Conservation (phyloP, 192 early-diverging fungal species). For the Geosiphon pyriformis region DNA sequence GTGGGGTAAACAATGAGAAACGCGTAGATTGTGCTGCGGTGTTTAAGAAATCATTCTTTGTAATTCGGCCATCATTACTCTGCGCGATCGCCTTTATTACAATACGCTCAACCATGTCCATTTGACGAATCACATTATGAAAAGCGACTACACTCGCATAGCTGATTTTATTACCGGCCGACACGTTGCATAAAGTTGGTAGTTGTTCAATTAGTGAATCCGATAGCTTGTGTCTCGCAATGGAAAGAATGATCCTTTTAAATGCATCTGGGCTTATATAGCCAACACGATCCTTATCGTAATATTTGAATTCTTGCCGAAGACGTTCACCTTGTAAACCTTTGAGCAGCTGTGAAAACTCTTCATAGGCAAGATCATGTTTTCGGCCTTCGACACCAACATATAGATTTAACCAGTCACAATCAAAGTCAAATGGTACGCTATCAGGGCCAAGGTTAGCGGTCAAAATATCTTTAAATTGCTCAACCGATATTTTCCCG, state of each 20-base stretch:
- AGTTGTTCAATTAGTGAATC: conserved; percentile 59
- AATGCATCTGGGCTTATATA: conserved; percentile 56
- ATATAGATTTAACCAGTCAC: conserved; percentile 69
- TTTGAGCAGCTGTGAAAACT: conserved; percentile 67
- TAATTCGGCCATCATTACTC: conserved; percentile 48
- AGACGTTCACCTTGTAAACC: conserved; percentile 64
- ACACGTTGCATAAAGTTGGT: conserved; percentile 54
- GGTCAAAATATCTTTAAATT: conserved; percentile 60
- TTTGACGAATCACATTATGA: conserved; percentile 54
- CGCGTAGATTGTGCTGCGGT: conserved; percentile 49
- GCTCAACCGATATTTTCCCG: conserved; percentile 58
- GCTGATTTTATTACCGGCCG: conserved; percentile 53
- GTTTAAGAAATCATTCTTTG: conserved; percentile 58
- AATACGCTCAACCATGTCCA: conserved; percentile 65
- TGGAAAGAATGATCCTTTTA: conserved; percentile 54
- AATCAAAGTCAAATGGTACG: conserved; percentile 64
- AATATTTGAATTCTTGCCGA: conserved; percentile 65
- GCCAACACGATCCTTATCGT: conserved; percentile 59
- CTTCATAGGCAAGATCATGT: conserved; percentile 61
- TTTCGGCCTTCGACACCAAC: conserved; percentile 44
- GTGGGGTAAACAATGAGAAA: conserved; percentile 61
- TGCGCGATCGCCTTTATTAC: conserved; percentile 45
- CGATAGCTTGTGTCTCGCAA: conserved; percentile 61
- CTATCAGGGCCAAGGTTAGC: conserved; percentile 47
- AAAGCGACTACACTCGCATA: conserved; percentile 62